Evolutionary conservation across 1,284 basidiomycete genomes (phyloP), one percentile per base, ranked within the genome.

Genomic region (Trametes sp.): DNA sequence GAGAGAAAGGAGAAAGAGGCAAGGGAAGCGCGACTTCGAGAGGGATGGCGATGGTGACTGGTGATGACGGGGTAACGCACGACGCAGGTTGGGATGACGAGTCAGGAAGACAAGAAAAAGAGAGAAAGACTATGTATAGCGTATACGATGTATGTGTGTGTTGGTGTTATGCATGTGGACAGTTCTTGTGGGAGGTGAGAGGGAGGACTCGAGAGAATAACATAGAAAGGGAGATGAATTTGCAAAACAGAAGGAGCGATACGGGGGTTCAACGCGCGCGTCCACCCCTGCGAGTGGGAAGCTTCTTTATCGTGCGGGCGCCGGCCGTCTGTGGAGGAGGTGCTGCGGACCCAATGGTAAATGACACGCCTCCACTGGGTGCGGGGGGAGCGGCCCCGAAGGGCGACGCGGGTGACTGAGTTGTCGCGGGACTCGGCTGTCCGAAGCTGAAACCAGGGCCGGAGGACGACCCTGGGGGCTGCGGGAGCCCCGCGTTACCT

Each of bases 321-420:
- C 65, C 66, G 5, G 61, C 45, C 11, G 67, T 42, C 36, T 68
- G 57, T 4, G 66, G 51, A 10, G 66, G 57, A 19, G 76, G 73
- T 2, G 70, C 54, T 4, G 74, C 72, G 14, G 76, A 69, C 5
- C 77, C 77, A 44, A 78, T 74, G 10, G 72, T 76, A 70, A 78
- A 78, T 53, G 72, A 33, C 5, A 73, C 64, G 14, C 67, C 69
- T 36, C 71, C 70, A 9, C 50, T 59, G 16, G 60, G 23, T 31
- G 65, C 29, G 33, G 70, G 73, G 0, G 71, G 51, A 5, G 73
- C 46, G 14, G 69, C 70, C 8, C 71, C 70, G 54, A 75, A 76
- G 1, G 75, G 70, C 13, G 71, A 69, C 4, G 73, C 65, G 4
- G 69, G 69, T 2, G 68, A 29, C 44, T 64, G 64, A 23, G 67